phyloP scores from a whole-genome alignment of 1,139 yeast species.

The Saccharomyces pastorianus region DNA sequence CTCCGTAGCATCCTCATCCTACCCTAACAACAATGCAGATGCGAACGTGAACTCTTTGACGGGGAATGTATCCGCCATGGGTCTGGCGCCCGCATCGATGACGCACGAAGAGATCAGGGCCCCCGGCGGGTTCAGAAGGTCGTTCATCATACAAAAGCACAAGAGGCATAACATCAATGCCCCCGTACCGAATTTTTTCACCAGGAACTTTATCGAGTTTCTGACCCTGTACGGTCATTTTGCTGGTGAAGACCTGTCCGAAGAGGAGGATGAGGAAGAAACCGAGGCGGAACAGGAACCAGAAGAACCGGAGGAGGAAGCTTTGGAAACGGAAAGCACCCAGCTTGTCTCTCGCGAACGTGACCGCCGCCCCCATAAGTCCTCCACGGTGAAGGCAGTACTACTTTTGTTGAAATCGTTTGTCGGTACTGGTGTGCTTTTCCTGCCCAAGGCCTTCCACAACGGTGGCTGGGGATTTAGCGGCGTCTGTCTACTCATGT shows the following conservation, averaged over 20 bases:
- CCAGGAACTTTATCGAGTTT: conserved; percentile 83
- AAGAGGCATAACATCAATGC: conserved; percentile 22
- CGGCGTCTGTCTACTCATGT: conserved; percentile 48
- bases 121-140: conserved; percentile 92
- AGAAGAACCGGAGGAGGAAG: conserved; percentile 25
- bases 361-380: conserved; percentile 33
- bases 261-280: conserved; percentile 47
- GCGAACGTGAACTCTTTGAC: conserved; percentile 8
- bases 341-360: conserved; percentile 10
- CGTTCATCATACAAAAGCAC: conserved; percentile 49
- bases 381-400: conserved; percentile 59
- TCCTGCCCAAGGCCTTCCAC: conserved; percentile 80
- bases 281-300: conserved; percentile 16
- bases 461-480: conserved; percentile 87
- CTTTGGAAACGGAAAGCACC: conserved; percentile 12
- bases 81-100: conserved; percentile 21
- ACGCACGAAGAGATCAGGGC: conserved; percentile 64
- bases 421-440: conserved; percentile 94
- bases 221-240: conserved; percentile 86
- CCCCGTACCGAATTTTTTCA: conserved; percentile 59
- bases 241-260: conserved; percentile 89
- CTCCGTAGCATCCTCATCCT: conserved; percentile 17
- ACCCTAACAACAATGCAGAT: conserved; percentile 5
- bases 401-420: conserved; percentile 76
- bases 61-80: background rate